Evolutionary conservation across 208 protist genomes (phyloP).

Genomic region (Wallacemonas sp.): DNA sequence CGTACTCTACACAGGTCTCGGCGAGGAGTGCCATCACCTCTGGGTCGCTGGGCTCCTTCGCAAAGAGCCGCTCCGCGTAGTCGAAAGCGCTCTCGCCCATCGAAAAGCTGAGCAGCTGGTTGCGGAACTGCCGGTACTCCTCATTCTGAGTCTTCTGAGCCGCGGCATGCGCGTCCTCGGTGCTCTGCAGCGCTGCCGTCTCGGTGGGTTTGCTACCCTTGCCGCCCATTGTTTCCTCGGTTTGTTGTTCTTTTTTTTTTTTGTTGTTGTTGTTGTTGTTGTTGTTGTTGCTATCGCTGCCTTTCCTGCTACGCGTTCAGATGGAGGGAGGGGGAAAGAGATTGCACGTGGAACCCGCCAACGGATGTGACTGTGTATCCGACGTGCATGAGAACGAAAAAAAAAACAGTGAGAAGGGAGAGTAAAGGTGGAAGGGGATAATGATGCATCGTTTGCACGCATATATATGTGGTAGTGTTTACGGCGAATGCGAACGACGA

Average conservation of each 20-base stretch:
- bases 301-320: too few species aligned
- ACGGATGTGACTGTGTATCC: background rate
- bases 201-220: slow-evolving; percentile 14
- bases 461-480: too few species aligned
- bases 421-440: too few species aligned
- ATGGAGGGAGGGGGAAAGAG: background rate
- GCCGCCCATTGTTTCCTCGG: slow-evolving; percentile 1
- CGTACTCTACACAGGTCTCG: slow-evolving; percentile 78
- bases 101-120: slow-evolving; percentile 76
- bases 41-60: slow-evolving; percentile 59
- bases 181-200: background rate
- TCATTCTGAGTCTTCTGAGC: slow-evolving; percentile 24
- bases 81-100: slow-evolving; percentile 77
- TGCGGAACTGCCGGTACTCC: slow-evolving; percentile 66
- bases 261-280: background rate
- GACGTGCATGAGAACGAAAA: slow-evolving; percentile 8
- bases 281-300: background rate
- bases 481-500: too few species aligned
- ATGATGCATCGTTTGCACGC: too few species aligned
- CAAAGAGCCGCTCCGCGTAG: slow-evolving; percentile 75
- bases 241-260: background rate
- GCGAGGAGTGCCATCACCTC: slow-evolving; percentile 87
- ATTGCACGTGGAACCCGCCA: background rate
- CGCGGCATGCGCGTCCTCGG: background rate
- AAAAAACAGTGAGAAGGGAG: slow-evolving; percentile 22